Evolutionary conservation across 306 rosid species (phyloP).

Genomic region (Inga leiocalycina): DNA sequence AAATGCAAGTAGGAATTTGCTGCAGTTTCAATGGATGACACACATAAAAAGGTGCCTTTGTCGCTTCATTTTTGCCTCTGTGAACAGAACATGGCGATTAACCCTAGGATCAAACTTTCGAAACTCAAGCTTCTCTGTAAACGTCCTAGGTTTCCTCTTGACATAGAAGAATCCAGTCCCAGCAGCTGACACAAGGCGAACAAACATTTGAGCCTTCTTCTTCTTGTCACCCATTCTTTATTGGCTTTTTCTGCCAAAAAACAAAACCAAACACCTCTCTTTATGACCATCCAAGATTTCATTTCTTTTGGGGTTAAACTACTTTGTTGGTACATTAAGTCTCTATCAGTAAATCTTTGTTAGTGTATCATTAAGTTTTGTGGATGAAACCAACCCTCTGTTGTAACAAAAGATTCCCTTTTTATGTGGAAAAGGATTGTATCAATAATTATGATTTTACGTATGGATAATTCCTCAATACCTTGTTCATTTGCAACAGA

Average conservation of each 20-base stretch:
- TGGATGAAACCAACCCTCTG: neutral
- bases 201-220: slow-evolving; percentile 86
- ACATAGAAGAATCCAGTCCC: slow-evolving; percentile 97
- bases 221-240: slow-evolving; percentile 80
- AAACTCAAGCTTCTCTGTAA: slow-evolving; percentile 89
- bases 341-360: neutral
- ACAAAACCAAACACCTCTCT: neutral
- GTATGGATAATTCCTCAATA: too few relatives aligned
- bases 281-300: neutral
- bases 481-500: too few relatives aligned
- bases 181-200: slow-evolving; percentile 86
- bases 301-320: neutral
- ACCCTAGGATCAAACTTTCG: slow-evolving; percentile 89
- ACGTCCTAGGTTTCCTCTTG: slow-evolving; percentile 83
- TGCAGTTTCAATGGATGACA: neutral
- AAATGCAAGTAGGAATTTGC: neutral
- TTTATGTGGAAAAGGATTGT: too few relatives aligned
- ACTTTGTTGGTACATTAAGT: neutral
- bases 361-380: neutral
- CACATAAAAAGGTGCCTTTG: neutral
- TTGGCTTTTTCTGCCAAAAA: slow-evolving; percentile 30
- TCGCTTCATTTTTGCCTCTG: slow-evolving; percentile 97
- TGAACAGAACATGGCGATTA: slow-evolving; percentile 86
- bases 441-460: too few relatives aligned
- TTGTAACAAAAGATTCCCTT: too few relatives aligned